phyloP scores from a whole-genome alignment of 805 yeast genomes.

The Kluyveromyces wickerhamii region DNA sequence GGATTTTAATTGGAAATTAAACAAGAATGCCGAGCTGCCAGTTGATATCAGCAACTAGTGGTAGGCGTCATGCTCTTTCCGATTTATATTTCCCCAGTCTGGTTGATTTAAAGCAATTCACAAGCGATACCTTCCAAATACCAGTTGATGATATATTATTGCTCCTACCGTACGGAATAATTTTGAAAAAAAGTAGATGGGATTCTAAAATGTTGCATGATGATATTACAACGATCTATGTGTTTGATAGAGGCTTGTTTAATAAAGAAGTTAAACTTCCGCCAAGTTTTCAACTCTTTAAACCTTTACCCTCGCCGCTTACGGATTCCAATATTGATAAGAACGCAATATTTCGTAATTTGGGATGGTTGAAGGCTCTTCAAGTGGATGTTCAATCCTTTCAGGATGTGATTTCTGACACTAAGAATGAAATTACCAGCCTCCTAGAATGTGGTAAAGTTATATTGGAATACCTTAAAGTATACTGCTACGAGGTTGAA shows the following conservation, averaged over 20 bases:
- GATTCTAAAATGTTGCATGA: conserved; percentile 32
- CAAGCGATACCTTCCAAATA: conserved; percentile 35
- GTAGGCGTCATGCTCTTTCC: background rate
- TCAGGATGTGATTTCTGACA: conserved; percentile 24
- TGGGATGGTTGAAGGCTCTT: conserved; percentile 46
- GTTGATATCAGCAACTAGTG: background rate
- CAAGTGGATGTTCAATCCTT: conserved; percentile 34
- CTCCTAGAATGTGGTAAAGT: conserved; percentile 41
- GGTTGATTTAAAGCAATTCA: conserved; percentile 36
- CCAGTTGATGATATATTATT: conserved; percentile 39
- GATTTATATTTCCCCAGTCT: conserved; percentile 29
- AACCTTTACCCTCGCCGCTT: conserved; percentile 34
- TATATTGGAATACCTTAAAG: conserved; percentile 41
- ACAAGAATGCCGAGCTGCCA: conserved; percentile 2
- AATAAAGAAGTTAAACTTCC: conserved; percentile 20
- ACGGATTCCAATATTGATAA: conserved; percentile 15
- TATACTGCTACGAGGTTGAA: conserved; percentile 43
- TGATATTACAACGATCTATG: conserved; percentile 29
- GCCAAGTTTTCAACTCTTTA: conserved; percentile 14
- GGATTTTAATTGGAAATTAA: too few relatives aligned
- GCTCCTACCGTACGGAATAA: conserved; percentile 58
- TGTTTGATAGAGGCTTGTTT: conserved; percentile 56
- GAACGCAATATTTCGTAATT: conserved; percentile 20
- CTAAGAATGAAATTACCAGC: conserved; percentile 31
- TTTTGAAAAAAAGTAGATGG: conserved; percentile 37